Evolutionary conservation across 2,329 filamentous ascomycete genomes (phyloP).

Genomic region (Aspergillus neoniger): DNA sequence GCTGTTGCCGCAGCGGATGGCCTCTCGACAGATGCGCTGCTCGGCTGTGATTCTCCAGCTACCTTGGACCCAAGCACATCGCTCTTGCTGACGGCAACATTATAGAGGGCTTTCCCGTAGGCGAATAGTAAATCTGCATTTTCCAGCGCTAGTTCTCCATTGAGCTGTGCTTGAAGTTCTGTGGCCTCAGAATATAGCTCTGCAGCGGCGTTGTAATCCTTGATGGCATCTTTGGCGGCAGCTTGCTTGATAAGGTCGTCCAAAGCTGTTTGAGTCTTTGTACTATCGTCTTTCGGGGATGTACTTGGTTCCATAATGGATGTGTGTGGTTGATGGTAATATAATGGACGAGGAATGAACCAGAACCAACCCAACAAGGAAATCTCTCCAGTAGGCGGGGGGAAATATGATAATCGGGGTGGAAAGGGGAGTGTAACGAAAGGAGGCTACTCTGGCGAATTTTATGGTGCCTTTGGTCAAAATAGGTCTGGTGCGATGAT

Average conservation of each 20-base stretch:
- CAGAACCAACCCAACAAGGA: neutral
- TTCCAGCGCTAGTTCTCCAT: constrained; percentile 85
- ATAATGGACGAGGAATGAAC: neutral
- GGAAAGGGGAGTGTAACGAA: neutral
- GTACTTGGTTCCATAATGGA: constrained; percentile 11
- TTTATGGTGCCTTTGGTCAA: too few relatives aligned
- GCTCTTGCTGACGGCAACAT: constrained; percentile 89
- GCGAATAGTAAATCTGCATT: constrained; percentile 94
- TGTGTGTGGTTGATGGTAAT: neutral
- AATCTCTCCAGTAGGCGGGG: neutral
- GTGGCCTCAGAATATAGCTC: constrained; percentile 88
- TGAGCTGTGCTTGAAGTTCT: constrained; percentile 84
- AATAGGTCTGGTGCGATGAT: neutral
- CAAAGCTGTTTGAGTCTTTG: constrained; percentile 62
- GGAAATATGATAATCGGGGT: neutral
- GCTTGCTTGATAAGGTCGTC: constrained; percentile 79
- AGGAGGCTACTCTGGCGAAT: neutral
- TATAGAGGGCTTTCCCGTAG: constrained; percentile 91
- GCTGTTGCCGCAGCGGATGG: constrained; percentile 29
- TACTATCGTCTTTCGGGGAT: constrained; percentile 20
- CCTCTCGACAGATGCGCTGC: constrained; percentile 46
- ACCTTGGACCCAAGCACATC: constrained; percentile 88
- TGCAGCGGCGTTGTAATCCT: constrained; percentile 81
- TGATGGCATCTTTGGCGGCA: constrained; percentile 81
- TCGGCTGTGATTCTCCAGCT: constrained; percentile 57